Evolutionary conservation across 1,139 yeast genomes (phyloP), one percentile per base, ranked within the genome.

Genomic region (Blastobotrys persicus): DNA sequence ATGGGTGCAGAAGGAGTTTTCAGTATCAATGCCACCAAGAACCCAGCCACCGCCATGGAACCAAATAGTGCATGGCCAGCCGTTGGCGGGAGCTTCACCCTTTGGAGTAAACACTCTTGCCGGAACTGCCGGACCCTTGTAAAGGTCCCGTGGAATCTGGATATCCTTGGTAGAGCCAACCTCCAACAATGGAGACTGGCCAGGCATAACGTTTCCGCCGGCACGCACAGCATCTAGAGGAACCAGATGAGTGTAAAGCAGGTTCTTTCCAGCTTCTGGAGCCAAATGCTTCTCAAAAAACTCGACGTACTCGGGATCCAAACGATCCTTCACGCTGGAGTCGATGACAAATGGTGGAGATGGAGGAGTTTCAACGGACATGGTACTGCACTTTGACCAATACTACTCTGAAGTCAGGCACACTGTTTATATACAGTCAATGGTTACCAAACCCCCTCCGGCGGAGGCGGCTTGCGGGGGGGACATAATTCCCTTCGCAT

Each of bases 41-140:
- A 72, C 76, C 76, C 78, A 75, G 4, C 68, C 68, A 28, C 77
- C 77, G n/a, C 80, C 80, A 54, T 76, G 80, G 60, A 63, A 74
- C 76, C 77, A 75, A 11, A 75, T 56, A 32, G 71, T 66, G 33
- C 72, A 64, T 1, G 80, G 79, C 72, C 75, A 74, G 1, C 79
- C 79, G 3, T 57, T 62, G 1, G 47, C 63, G 1, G 79, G 79
- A 26, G 61, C 58, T 6, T 61, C 63, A 9, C 70, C 70, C 13
- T 62, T 58, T 12, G 78, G 78, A 17, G 67, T 66, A 53, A 73
- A 74, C 1, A 75, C 74, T 50, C 78, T 62, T 7, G 71, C 73
- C 2, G 73, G 69, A 23, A 75, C 64, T 20, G 50, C 44, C 12
- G 59, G 49, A 2, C 60, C 70, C 13, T 54, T 45, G 31, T 74